A percentile compares a stretch with the other conserved stretches of the same genome.
Evolutionary conservation across 345 rosid species (phyloP).

Genomic region (Stellera chamaejasme): DNA sequence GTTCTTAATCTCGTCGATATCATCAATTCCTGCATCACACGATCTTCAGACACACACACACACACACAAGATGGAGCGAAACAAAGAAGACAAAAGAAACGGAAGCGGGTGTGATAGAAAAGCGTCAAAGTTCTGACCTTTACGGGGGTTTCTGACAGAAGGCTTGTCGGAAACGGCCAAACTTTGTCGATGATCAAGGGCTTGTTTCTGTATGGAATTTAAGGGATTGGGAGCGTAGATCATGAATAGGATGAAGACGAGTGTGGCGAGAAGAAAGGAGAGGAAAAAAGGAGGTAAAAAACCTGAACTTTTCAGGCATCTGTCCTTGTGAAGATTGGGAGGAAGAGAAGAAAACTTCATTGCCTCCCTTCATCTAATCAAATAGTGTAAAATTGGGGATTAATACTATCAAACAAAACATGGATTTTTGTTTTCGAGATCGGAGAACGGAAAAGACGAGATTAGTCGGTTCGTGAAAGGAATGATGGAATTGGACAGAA

Average conservation of each 20-base stretch:
- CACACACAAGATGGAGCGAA: neutral
- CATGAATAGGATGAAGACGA: conserved; percentile 43
- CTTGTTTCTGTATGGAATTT: conserved; percentile 9
- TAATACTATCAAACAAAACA: no score
- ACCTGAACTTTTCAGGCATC: conserved; percentile 22
- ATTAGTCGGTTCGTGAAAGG: no score
- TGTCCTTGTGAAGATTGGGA: conserved; percentile 15
- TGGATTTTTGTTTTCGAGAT: no score
- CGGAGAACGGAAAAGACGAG: no score
- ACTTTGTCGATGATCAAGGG: conserved; percentile 25
- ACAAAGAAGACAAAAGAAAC: neutral
- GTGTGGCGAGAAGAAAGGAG: conserved; percentile 33
- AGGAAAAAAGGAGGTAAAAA: conserved; percentile 36
- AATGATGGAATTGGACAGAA: no score
- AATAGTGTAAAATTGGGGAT: neutral
- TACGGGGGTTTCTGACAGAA: neutral
- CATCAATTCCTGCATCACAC: neutral
- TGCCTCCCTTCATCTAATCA: conserved; percentile 6
- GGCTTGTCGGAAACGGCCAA: conserved; percentile 11
- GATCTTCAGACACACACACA: neutral
- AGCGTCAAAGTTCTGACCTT: conserved; percentile 8
- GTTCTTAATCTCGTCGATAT: conserved; percentile 11
- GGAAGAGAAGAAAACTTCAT: conserved; percentile 22
- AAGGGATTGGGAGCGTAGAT: conserved; percentile 49
- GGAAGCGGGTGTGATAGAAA: neutral